Evolutionary conservation across 306 rosid genomes (phyloP), one percentile per base, ranked within the genome.

Genomic region (Boehmeria nivea): DNA sequence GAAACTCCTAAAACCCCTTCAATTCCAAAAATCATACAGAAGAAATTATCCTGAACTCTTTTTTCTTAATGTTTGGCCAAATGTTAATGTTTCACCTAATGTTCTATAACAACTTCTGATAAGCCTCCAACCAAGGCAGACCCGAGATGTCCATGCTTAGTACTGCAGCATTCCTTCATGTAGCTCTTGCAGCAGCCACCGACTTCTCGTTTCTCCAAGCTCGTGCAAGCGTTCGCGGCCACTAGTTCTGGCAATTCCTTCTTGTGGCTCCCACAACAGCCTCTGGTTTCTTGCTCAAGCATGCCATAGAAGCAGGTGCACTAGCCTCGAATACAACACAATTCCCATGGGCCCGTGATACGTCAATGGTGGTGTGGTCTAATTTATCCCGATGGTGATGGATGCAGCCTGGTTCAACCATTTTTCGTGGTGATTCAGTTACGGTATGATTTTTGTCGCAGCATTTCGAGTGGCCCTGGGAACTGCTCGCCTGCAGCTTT

Each of bases 131-230:
- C 86, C 27, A 79, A 60, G 60, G 72, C 64, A 60, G 72, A 48
- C 42, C 78, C 72, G 19, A 78, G 50, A 47, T 77, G 83, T 40
- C 73, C 76, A 58, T 69, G 81, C 28, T 50, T 74, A 40, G 1
- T 1, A 57, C 64, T 60, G 51, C 95, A 87, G 4, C 96, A 85
- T 72, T 87, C 89, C 76, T 79, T 75, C 95, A 75, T 73, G 76
- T 85, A 85, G 71, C 89, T 84, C 77, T 77, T 81, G 76, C 95
- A 77, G 61, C 95, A 87, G n/a, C 87, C 87, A 47, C 79, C 78
- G 43, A 36, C 23, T 40, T 65, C 86, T 69, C 95, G 80, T 16
- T 79, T 82, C 23, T 78, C 82, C 36, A 78, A 65, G 55, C 80
- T 73, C 37, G 44, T n/a, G 60, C 89, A 81, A 55, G 73, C 72